Percentiles rank a stretch among this genome's conserved stretches.
phyloP scores from a whole-genome alignment of 2,329 filamentous ascomycete species.

The Chaetothyriales sp. region DNA sequence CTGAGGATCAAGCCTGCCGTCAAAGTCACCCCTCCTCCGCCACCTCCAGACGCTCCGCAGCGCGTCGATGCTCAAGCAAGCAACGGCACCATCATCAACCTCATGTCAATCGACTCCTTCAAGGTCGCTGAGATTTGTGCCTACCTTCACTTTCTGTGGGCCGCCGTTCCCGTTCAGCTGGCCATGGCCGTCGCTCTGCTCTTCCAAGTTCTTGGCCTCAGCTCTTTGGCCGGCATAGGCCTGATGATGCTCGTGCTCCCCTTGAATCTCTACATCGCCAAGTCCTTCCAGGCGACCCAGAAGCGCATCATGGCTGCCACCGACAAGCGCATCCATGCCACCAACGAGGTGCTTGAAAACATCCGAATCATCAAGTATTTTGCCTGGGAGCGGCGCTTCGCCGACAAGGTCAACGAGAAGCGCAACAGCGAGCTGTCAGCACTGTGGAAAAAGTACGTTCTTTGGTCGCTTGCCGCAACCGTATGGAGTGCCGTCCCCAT shows the following conservation, averaged over 20 bases:
- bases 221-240: conserved; percentile 81
- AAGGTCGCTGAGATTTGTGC: conserved; percentile 92
- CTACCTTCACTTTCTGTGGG: conserved; percentile 92
- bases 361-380: conserved; percentile 99
- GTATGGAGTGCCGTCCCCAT: conserved; percentile 95
- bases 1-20: conserved; percentile 21
- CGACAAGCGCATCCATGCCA: conserved; percentile 89
- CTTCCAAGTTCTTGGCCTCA: conserved; percentile 80
- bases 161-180: conserved; percentile 78
- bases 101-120: conserved; percentile 99
- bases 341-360: conserved; percentile 92
- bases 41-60: conserved; percentile 16
- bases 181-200: conserved; percentile 66
- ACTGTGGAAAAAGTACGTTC: conserved; percentile 67
- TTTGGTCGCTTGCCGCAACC: conserved; percentile 84
- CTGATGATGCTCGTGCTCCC: conserved; percentile 83
- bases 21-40: not conserved
- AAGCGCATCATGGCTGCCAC: conserved; percentile 86
- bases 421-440: conserved; percentile 63
- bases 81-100: conserved; percentile 94
- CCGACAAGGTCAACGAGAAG: conserved; percentile 77
- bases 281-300: conserved; percentile 71
- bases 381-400: conserved; percentile 90
- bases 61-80: conserved; percentile 64
- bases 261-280: conserved; percentile 77